phyloP scores from a whole-genome alignment of 2,329 filamentous ascomycete species.

The Hypoxylon sp. region DNA sequence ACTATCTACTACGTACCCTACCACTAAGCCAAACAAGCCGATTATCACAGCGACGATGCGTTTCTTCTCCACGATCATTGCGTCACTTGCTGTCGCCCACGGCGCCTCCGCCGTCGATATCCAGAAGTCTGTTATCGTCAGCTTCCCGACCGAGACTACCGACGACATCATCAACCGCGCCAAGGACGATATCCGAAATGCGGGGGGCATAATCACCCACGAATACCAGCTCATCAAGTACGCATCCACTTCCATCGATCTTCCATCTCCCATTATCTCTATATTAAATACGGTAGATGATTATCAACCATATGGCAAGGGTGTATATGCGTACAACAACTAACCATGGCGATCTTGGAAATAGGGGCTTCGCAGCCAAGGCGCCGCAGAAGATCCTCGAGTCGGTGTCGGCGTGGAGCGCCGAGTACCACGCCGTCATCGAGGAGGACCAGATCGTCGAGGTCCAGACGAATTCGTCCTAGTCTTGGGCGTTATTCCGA shows the following conservation, averaged over 20 bases:
- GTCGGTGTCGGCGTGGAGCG: slow-evolving; percentile 72
- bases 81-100: slow-evolving; percentile 71
- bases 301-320: background rate
- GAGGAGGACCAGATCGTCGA: slow-evolving; percentile 83
- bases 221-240: slow-evolving; percentile 79
- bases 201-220: slow-evolving; percentile 84
- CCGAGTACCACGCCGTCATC: slow-evolving; percentile 73
- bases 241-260: slow-evolving; percentile 50
- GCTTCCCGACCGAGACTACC: slow-evolving; percentile 79
- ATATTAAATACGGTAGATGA: background rate
- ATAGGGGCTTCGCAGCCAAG: slow-evolving; percentile 83
- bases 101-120: slow-evolving; percentile 74
- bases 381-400: slow-evolving; percentile 79
- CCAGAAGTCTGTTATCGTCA: slow-evolving; percentile 83
- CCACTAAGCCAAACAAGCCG: slow-evolving; percentile 17
- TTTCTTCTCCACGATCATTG: slow-evolving; percentile 67
- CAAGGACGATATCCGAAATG: slow-evolving; percentile 77
- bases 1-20: slow-evolving; percentile 16
- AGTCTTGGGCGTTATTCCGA: slow-evolving; percentile 33
- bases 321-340: slow-evolving; percentile 25
- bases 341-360: slow-evolving; percentile 46
- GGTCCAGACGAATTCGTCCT: slow-evolving; percentile 53
- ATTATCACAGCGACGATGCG: slow-evolving; percentile 70
- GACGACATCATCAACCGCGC: slow-evolving; percentile 77
- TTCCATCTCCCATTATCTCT: background rate